phyloP scores from a whole-genome alignment of 169 alveolate genomes.

The Plasmodium ovale region DNA sequence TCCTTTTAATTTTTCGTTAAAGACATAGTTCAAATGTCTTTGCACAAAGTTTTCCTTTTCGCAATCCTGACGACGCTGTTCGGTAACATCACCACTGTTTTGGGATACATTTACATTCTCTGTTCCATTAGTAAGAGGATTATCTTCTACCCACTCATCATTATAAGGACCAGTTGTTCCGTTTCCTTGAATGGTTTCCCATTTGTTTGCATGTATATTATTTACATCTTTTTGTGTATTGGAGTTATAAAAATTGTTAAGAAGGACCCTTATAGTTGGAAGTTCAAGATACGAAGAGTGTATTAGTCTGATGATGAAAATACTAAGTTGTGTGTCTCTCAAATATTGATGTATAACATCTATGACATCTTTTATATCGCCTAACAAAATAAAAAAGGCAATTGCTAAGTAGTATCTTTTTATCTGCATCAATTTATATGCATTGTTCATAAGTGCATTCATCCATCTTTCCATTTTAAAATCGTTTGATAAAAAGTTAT shows the following conservation, averaged over 20 bases:
- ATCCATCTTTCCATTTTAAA: slow-evolving; percentile 55
- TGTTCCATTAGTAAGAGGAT: too few relatives aligned
- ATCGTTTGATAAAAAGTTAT: slow-evolving; percentile 53
- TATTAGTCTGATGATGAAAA: slow-evolving; percentile 50
- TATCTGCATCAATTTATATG: slow-evolving; percentile 71
- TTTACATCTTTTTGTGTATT: background rate
- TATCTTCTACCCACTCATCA: too few relatives aligned
- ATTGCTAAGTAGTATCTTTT: slow-evolving; percentile 72
- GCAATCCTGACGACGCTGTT: too few relatives aligned
- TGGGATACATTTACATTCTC: too few relatives aligned
- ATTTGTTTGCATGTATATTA: too few relatives aligned
- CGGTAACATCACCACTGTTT: too few relatives aligned
- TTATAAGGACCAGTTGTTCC: too few relatives aligned
- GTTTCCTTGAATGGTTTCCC: too few relatives aligned
- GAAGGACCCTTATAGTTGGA: background rate
- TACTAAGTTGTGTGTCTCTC: slow-evolving; percentile 38
- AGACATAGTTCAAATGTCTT: background rate
- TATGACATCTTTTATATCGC: slow-evolving; percentile 58
- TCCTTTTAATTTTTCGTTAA: slow-evolving; percentile 5
- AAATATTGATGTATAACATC: slow-evolving; percentile 73
- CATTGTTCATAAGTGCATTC: slow-evolving; percentile 62
- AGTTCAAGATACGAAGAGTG: slow-evolving; percentile 18
- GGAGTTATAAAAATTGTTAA: too few relatives aligned
- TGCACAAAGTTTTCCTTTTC: too few relatives aligned
- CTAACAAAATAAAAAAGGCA: slow-evolving; percentile 66